phyloP scores from a whole-genome alignment of 139 green algal species.

The Tetratostichococcus sp. region DNA sequence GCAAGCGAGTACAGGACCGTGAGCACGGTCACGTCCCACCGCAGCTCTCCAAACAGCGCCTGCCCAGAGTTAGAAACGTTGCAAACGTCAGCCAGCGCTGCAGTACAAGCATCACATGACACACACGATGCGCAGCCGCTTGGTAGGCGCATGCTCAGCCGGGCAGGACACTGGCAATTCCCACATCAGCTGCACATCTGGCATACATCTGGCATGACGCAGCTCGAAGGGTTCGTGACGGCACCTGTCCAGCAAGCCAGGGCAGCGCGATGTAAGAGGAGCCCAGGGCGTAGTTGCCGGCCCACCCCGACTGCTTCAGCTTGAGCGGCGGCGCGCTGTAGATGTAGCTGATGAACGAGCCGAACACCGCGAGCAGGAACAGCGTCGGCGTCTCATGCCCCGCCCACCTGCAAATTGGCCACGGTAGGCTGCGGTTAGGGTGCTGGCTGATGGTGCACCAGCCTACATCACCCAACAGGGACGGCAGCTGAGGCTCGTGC shows the following conservation, averaged over 20 bases:
- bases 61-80: constrained; percentile 23
- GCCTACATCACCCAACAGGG: no score
- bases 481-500: no score
- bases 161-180: no score
- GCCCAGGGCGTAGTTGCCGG: constrained; percentile 93
- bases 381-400: constrained; percentile 73
- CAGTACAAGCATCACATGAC: background rate
- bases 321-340: constrained; percentile 97
- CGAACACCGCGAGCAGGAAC: constrained; percentile 78
- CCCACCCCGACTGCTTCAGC: constrained; percentile 94
- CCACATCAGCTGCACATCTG: no score
- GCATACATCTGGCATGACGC: no score
- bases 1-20: constrained; percentile 97
- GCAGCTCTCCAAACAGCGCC: constrained; percentile 91
- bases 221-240: no score
- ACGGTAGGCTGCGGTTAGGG: no score
- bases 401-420: constrained; percentile 28
- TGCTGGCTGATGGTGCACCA: no score
- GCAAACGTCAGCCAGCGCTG: background rate
- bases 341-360: constrained; percentile 97
- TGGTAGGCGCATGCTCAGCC: no score
- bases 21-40: constrained; percentile 86
- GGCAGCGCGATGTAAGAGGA: constrained; percentile 95
- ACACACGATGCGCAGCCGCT: no score
- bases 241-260: constrained; percentile 89